Evolutionary conservation across 208 protist genomes (phyloP).

Genomic region (Trypanosoma melophagium): DNA sequence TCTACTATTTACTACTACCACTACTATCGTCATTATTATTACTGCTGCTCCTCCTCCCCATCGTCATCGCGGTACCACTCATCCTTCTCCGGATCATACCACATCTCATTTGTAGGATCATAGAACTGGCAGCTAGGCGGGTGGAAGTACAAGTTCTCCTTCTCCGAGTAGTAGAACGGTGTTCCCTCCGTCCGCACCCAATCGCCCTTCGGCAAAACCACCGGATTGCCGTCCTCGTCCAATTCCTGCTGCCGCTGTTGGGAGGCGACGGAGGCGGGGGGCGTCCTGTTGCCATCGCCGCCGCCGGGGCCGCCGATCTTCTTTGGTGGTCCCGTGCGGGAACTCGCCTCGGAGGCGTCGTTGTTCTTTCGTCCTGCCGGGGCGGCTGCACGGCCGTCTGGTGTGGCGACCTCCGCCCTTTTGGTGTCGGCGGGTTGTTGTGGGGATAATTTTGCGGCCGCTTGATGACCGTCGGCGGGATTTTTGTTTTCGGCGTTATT

Average conservation of each 20-base stretch:
- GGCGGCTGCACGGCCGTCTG: slow-evolving; percentile 22
- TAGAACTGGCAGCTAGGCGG: slow-evolving; percentile 90
- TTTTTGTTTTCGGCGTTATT: slow-evolving; percentile 23
- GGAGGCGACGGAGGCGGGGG: not conserved
- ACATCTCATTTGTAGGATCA: slow-evolving; percentile 88
- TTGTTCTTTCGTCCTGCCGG: too few relatives aligned
- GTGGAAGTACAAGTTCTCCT: slow-evolving; percentile 89
- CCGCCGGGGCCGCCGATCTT: not conserved
- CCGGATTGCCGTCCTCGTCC: slow-evolving; percentile 57
- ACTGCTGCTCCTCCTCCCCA: slow-evolving; percentile 29
- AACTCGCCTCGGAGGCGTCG: slow-evolving; percentile 17
- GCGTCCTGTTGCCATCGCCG: not conserved
- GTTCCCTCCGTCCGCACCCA: slow-evolving; percentile 82
- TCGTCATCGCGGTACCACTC: slow-evolving; percentile 85
- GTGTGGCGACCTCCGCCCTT: slow-evolving; percentile 9
- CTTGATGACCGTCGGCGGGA: slow-evolving; percentile 1
- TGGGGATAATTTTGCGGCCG: slow-evolving; percentile 17
- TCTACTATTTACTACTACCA: too few relatives aligned
- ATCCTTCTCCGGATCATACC: slow-evolving; percentile 86
- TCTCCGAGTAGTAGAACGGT: slow-evolving; percentile 85
- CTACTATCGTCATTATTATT: too few relatives aligned
- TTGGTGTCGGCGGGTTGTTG: slow-evolving; percentile 17
- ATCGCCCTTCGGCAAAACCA: slow-evolving; percentile 74
- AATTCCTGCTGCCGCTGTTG: slow-evolving; percentile 29
- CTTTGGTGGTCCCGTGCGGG: not conserved